phyloP scores from a whole-genome alignment of 139 green algal genomes.

The Diplosphaera chodatii region DNA sequence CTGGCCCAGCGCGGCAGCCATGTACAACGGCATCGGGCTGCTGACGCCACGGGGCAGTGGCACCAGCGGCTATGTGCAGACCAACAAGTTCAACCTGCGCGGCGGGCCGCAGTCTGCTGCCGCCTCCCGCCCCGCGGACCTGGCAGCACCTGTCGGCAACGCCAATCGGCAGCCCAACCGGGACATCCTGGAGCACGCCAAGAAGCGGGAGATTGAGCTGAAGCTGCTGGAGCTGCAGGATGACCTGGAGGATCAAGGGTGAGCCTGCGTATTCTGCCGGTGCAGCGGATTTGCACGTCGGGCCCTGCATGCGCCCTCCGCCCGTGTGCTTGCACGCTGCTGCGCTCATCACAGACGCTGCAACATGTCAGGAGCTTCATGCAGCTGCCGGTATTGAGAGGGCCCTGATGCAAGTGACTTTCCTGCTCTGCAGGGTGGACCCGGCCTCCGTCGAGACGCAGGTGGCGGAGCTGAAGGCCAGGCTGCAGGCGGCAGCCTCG shows the following conservation, averaged over 20 bases:
- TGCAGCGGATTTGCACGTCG: too few relatives aligned
- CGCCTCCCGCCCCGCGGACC: neutral
- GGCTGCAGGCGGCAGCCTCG: neutral
- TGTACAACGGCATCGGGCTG: conserved; percentile 74
- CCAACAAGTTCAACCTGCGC: conserved; percentile 91
- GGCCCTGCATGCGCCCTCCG: too few relatives aligned
- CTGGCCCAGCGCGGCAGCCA: neutral
- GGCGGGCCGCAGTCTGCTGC: conserved; percentile 2
- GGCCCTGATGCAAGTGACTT: too few relatives aligned
- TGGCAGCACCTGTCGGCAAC: conserved; percentile 1
- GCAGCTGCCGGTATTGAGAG: too few relatives aligned
- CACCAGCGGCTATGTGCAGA: conserved; percentile 91
- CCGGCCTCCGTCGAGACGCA: neutral
- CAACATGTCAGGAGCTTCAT: too few relatives aligned
- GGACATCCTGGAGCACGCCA: conserved; percentile 89
- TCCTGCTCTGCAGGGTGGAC: neutral
- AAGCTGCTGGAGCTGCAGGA: conserved; percentile 74
- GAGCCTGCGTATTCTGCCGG: neutral
- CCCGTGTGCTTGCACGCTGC: too few relatives aligned
- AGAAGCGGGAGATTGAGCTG: conserved; percentile 89
- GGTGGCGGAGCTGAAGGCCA: neutral
- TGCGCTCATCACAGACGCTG: too few relatives aligned
- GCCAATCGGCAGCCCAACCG: conserved; percentile 60
- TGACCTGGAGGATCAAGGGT: conserved; percentile 82
- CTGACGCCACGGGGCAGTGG: conserved; percentile 82